Percentiles rank a stretch among this genome's conserved stretches.
These are phyloP conservation scores for Porodaedalea pini DNA, from an alignment of 1,284 basidiomycete species.

Conservation along the genomic window DNA sequence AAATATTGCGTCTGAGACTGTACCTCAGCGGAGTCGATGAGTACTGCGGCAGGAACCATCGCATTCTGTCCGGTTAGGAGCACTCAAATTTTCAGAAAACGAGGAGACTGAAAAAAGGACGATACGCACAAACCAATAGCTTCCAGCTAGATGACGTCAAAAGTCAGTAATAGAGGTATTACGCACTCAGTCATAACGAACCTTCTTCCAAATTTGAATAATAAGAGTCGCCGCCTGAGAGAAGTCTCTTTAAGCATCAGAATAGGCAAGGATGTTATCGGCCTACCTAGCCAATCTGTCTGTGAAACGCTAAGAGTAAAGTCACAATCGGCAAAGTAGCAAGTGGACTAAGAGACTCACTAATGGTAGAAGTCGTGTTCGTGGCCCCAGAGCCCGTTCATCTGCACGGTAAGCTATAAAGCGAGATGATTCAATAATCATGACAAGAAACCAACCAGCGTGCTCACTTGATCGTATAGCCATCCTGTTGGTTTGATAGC, in stretches of 20 bases:
- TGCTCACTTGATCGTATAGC: constrained; percentile 47
- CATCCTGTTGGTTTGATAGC: constrained; percentile 48
- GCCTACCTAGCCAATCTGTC: constrained; percentile 48
- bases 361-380: constrained; percentile 56
- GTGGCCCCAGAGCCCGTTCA: constrained; percentile 51
- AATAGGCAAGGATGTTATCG: not conserved
- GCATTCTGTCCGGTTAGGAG: constrained; percentile 48
- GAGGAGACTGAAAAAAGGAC: not conserved
- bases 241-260: not conserved
- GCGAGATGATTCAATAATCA: not conserved
- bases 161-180: not conserved
- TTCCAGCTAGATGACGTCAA: constrained; percentile 39
- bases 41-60: constrained; percentile 49
- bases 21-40: constrained; percentile 43
- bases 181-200: constrained; percentile 23
- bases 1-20: constrained; percentile 47
- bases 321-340: not conserved
- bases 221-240: constrained; percentile 36
- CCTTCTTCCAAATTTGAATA: constrained; percentile 57
- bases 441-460: not conserved
- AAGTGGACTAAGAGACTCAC: constrained; percentile 29
- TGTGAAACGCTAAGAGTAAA: constrained; percentile 40
- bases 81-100: constrained; percentile 3
- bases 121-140: constrained; percentile 55
- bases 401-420: constrained; percentile 46